These are phyloP conservation scores for Coniella lustricola DNA, from an alignment of 2,329 filamentous ascomycete genomes.

Conservation along the genomic window DNA sequence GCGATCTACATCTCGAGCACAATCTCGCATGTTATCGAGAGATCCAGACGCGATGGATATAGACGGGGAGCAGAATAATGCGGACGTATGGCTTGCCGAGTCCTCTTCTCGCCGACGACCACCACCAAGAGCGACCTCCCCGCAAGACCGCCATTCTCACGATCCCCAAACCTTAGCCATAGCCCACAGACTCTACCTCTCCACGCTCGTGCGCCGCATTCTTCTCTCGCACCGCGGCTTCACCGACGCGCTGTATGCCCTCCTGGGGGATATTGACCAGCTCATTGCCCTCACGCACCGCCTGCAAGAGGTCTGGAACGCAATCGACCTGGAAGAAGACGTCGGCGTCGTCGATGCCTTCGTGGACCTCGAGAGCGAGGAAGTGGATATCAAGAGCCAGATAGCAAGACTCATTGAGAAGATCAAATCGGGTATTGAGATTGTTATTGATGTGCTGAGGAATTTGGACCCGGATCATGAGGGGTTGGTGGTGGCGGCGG, in stretches of 20 bases:
- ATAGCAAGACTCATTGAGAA: conserved; percentile 56
- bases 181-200: conserved; percentile 72
- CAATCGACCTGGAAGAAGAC: conserved; percentile 73
- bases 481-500: conserved; percentile 30
- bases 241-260: conserved; percentile 56
- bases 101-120: conserved; percentile 14
- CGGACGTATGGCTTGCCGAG: conserved; percentile 36
- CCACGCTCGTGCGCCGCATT: conserved; percentile 57
- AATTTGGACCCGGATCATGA: conserved; percentile 34
- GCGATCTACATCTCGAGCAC: conserved; percentile 1
- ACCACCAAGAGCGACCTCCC: background rate
- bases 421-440: conserved; percentile 61
- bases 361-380: conserved; percentile 64
- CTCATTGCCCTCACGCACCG: conserved; percentile 71
- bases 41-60: conserved; percentile 8
- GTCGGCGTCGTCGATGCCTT: conserved; percentile 74
- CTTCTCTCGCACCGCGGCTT: conserved; percentile 59
- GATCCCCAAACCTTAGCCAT: conserved; percentile 80
- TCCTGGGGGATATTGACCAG: conserved; percentile 71
- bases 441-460: conserved; percentile 52
- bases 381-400: conserved; percentile 57
- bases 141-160: conserved; percentile 37
- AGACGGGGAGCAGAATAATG: conserved; percentile 24
- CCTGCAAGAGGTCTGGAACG: conserved; percentile 68
- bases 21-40: background rate